Conservation (phyloP, 345 rosid genomes). For the Iberis pinnata region DNA sequence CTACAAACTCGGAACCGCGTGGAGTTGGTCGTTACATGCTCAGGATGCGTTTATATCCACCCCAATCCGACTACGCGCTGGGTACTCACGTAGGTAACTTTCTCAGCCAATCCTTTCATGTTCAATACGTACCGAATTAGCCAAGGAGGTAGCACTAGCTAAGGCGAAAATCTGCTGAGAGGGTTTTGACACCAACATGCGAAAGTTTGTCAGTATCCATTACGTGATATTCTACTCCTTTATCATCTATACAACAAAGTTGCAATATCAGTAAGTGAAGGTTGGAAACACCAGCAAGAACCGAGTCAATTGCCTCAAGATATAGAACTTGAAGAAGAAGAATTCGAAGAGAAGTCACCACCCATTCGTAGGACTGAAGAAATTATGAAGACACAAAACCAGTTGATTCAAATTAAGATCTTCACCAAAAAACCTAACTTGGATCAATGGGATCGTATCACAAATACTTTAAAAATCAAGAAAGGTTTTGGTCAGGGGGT, state of each 20-base stretch:
- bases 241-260: not conserved
- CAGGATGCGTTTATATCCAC: too few species aligned
- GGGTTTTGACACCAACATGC: too few species aligned
- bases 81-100: too few species aligned
- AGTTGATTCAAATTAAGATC: not conserved
- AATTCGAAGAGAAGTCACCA: not conserved
- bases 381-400: not conserved
- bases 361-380: not conserved
- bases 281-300: not conserved
- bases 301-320: not conserved
- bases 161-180: too few species aligned
- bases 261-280: not conserved
- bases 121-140: too few species aligned
- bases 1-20: too few species aligned
- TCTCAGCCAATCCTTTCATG: too few species aligned
- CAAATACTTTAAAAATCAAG: conserved; percentile 1
- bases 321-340: not conserved
- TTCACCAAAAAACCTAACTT: not conserved
- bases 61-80: too few species aligned
- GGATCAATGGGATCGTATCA: conserved; percentile 3
- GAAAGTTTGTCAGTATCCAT: too few species aligned
- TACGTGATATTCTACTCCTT: not conserved
- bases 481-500: not conserved
- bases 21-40: too few species aligned
- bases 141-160: too few species aligned